Evolutionary conservation across 441 rosid genomes (phyloP).

Genomic region (Croton setiger): DNA sequence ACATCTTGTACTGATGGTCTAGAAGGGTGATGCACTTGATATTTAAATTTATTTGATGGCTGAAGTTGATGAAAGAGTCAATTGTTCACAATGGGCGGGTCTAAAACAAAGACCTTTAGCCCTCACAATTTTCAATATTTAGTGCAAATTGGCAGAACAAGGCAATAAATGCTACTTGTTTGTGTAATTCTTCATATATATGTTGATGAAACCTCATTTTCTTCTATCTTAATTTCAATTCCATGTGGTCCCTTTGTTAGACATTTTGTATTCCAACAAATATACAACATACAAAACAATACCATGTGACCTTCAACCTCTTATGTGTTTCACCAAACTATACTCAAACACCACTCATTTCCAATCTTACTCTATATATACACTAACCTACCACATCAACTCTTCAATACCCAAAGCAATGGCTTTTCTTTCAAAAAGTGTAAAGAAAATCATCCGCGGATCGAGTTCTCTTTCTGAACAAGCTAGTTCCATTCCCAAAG

Average conservation of each 20-base stretch:
- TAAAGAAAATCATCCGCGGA: conserved; percentile 1
- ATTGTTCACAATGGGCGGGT: neutral
- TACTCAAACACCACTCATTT: conserved; percentile 19
- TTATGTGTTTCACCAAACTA: conserved; percentile 25
- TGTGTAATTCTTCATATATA: neutral
- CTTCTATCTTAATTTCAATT: neutral
- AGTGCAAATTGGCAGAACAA: neutral
- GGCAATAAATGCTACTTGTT: neutral
- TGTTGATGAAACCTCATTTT: neutral
- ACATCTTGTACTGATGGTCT: neutral
- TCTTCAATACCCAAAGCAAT: neutral
- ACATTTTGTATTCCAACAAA: neutral
- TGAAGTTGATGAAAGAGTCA: neutral
- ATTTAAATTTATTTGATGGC: neutral
- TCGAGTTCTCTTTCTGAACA: neutral
- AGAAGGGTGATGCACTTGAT: neutral
- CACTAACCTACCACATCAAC: neutral
- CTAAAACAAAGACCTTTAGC: neutral
- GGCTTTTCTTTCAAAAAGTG: conserved; percentile 4
- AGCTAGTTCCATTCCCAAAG: conserved; percentile 24
- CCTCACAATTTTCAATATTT: neutral
- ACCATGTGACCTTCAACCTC: conserved; percentile 32
- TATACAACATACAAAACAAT: conserved; percentile 20
- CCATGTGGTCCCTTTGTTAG: neutral
- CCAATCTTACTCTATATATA: conserved; percentile 32